Conservation (phyloP, 2,329 filamentous ascomycete species). For the Lasiodiplodia sp. region DNA sequence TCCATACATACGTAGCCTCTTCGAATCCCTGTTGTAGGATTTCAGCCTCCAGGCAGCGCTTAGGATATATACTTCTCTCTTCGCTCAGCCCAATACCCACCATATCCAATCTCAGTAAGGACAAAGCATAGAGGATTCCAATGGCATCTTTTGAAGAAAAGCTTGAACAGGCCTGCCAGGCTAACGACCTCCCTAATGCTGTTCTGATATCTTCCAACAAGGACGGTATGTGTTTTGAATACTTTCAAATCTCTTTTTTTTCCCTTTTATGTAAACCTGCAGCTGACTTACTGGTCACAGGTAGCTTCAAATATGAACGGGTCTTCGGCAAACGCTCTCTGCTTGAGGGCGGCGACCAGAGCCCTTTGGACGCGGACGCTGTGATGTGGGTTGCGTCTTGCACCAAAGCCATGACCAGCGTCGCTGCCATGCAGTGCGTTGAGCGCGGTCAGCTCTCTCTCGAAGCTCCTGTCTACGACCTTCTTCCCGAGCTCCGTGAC, state of each 20-base stretch:
- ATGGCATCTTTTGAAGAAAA: conserved; percentile 38
- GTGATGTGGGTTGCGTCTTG: conserved; percentile 50
- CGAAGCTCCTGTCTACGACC: conserved; percentile 42
- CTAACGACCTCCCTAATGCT: conserved; percentile 39
- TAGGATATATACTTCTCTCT: background rate
- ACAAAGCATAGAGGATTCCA: background rate
- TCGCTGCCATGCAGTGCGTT: conserved; percentile 45
- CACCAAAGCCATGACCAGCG: conserved; percentile 49
- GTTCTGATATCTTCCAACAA: conserved; percentile 37
- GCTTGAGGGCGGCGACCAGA: conserved; percentile 34
- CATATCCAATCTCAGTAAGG: background rate
- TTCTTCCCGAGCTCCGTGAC: conserved; percentile 43
- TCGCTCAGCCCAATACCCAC: background rate
- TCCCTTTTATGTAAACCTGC: background rate
- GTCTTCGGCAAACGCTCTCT: conserved; percentile 45
- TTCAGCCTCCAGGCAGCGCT: too few relatives aligned
- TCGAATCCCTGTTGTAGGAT: too few relatives aligned
- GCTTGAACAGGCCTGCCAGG: conserved; percentile 36
- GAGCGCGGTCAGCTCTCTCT: conserved; percentile 43
- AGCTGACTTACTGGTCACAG: conserved; percentile 33
- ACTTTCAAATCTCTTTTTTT: background rate
- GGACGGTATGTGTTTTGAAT: conserved; percentile 34
- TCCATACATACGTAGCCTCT: too few relatives aligned
- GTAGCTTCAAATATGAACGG: conserved; percentile 46
- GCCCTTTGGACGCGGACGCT: conserved; percentile 33